These are phyloP conservation scores for Anthostomella pinea DNA, from an alignment of 2,329 filamentous ascomycete species.

Conservation along the genomic window DNA sequence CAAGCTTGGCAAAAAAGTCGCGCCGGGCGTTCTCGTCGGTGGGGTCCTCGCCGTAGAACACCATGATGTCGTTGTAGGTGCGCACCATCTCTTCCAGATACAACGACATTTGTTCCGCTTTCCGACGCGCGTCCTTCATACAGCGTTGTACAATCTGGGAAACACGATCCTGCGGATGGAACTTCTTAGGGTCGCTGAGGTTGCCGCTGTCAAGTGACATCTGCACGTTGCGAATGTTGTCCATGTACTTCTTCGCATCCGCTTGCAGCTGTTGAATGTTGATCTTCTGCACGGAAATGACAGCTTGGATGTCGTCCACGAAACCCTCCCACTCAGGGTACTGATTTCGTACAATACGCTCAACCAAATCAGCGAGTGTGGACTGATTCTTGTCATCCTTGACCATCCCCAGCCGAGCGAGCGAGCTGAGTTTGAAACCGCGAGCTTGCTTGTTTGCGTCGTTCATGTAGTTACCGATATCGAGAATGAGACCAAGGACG, in stretches of 20 bases:
- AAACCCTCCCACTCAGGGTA: slow-evolving; percentile 96
- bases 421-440: slow-evolving; percentile 95
- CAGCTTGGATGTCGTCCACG: slow-evolving; percentile 75
- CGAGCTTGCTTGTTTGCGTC: slow-evolving; percentile 97
- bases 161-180: slow-evolving; percentile 95
- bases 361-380: slow-evolving; percentile 91
- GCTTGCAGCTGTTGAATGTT: slow-evolving; percentile 88
- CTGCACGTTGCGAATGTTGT: slow-evolving; percentile 93
- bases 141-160: slow-evolving; percentile 84
- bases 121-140: slow-evolving; percentile 95
- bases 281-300: slow-evolving; percentile 79
- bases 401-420: slow-evolving; percentile 91
- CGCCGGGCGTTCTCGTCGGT: slow-evolving; percentile 87
- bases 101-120: slow-evolving; percentile 91
- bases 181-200: slow-evolving; percentile 92
- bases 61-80: slow-evolving; percentile 92
- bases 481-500: slow-evolving; percentile 89
- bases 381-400: slow-evolving; percentile 99
- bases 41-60: slow-evolving; percentile 93
- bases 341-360: slow-evolving; percentile 93
- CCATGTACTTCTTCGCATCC: slow-evolving; percentile 89
- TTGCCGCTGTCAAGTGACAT: slow-evolving; percentile 89
- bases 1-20: slow-evolving; percentile 94
- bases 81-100: slow-evolving; percentile 91
- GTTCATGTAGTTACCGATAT: slow-evolving; percentile 99